Evolutionary conservation across 441 rosid genomes (phyloP).

Genomic region (Mallotus repandus): DNA sequence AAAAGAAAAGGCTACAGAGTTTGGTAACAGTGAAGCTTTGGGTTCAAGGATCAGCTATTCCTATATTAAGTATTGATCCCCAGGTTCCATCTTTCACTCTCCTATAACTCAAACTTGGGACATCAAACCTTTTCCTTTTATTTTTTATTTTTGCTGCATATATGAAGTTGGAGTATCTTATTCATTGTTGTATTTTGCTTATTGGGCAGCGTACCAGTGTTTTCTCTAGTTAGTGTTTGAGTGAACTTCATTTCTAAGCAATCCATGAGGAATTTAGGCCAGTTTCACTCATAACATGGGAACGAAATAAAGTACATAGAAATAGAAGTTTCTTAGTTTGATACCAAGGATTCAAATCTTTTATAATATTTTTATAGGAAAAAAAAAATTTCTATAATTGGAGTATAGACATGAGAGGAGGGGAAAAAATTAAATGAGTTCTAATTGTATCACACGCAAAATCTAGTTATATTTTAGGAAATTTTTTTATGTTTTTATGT

Average conservation of each 20-base stretch:
- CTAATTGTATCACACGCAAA: too few species aligned
- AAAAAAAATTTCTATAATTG: too few species aligned
- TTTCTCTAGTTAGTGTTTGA: conserved; percentile 4
- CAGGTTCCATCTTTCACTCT: conserved; percentile 37
- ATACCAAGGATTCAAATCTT: background rate
- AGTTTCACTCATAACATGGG: background rate
- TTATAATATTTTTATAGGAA: background rate
- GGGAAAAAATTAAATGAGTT: too few species aligned
- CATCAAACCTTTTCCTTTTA: background rate
- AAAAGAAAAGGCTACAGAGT: conserved; percentile 74
- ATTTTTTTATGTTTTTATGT: background rate
- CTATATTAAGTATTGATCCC: conserved; percentile 26
- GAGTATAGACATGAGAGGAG: too few species aligned
- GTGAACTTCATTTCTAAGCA: conserved; percentile 39
- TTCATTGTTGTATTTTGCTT: conserved; percentile 28
- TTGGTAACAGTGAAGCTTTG: conserved; percentile 70
- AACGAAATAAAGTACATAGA: background rate
- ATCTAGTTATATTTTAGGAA: too few species aligned
- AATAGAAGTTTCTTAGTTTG: background rate
- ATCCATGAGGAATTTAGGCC: conserved; percentile 6
- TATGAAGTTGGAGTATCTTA: conserved; percentile 34
- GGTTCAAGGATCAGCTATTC: conserved; percentile 59
- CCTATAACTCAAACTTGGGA: conserved; percentile 19
- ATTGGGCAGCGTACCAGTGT: conserved; percentile 18
- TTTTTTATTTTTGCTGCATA: conserved; percentile 5